A percentile compares a stretch with the other conserved stretches of the same genome.
These are phyloP conservation scores for Aegle marmelos DNA, from an alignment of 345 rosid species.

Conservation along the genomic window DNA sequence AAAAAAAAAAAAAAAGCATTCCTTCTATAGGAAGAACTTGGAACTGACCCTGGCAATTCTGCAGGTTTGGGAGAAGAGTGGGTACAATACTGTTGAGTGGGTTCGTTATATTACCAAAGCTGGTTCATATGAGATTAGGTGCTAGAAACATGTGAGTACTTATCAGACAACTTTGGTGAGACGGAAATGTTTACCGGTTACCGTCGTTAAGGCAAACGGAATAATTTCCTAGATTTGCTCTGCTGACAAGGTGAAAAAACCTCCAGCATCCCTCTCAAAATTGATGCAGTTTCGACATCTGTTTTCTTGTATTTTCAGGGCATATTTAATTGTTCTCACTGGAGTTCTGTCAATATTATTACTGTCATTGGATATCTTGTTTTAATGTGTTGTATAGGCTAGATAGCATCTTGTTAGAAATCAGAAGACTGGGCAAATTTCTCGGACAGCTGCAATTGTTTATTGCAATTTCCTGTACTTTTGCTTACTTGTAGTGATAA, in stretches of 20 bases:
- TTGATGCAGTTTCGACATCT: conserved; percentile 7
- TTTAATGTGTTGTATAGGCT: conserved; percentile 26
- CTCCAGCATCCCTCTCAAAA: background rate
- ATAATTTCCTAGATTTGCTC: background rate
- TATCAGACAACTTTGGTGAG: background rate
- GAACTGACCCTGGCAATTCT: conserved; percentile 13
- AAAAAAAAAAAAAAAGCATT: background rate
- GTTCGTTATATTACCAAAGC: conserved; percentile 97
- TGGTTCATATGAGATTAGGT: conserved; percentile 96
- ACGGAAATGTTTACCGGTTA: conserved; percentile 7
- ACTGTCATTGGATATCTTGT: conserved; percentile 19
- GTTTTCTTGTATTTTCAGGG: conserved; percentile 13
- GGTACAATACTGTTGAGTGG: conserved; percentile 98
- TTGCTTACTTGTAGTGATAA: background rate
- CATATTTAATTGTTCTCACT: background rate
- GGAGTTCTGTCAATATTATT: conserved; percentile 25
- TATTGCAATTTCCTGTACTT: background rate
- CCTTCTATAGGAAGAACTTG: background rate
- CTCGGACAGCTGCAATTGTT: background rate
- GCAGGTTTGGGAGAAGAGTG: conserved; percentile 99
- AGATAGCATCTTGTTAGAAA: conserved; percentile 11
- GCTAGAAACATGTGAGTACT: conserved; percentile 39
- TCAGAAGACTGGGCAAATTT: background rate
- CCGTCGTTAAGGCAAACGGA: conserved; percentile 8
- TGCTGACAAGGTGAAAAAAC: conserved; percentile 15